A percentile compares a stretch with the other conserved stretches of the same genome.
Conservation (phyloP, 1,284 basidiomycete species). For the Trametes pubescens region DNA sequence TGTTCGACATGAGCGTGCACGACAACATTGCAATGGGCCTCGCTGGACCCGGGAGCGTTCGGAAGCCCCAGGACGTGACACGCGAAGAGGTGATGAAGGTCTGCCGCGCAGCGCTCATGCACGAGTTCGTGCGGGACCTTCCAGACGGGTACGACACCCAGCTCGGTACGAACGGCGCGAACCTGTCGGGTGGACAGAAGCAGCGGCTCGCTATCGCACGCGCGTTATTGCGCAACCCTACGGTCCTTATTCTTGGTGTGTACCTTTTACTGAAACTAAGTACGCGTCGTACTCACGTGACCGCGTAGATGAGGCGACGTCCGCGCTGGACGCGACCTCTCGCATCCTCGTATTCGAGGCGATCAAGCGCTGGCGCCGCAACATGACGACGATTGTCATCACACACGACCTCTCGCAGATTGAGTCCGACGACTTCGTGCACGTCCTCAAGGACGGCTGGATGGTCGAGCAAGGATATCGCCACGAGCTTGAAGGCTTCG, state of each 20-base stretch:
- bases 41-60: slow-evolving; percentile 56
- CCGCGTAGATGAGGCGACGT: slow-evolving; percentile 90
- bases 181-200: slow-evolving; percentile 91
- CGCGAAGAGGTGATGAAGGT: slow-evolving; percentile 82
- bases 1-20: slow-evolving; percentile 85
- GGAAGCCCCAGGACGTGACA: slow-evolving; percentile 57
- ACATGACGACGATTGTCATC: slow-evolving; percentile 94
- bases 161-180: slow-evolving; percentile 78
- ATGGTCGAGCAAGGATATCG: slow-evolving; percentile 94
- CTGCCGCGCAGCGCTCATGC: slow-evolving; percentile 86
- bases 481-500: slow-evolving; percentile 68
- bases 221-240: slow-evolving; percentile 87
- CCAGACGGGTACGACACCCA: slow-evolving; percentile 91
- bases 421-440: slow-evolving; percentile 82
- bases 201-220: slow-evolving; percentile 94
- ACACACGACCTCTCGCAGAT: slow-evolving; percentile 96
- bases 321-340: slow-evolving; percentile 91
- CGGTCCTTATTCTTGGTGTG: slow-evolving; percentile 90
- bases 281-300: slow-evolving; percentile 3
- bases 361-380: slow-evolving; percentile 82
- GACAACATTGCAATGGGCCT: slow-evolving; percentile 91
- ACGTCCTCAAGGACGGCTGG: slow-evolving; percentile 85
- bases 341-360: slow-evolving; percentile 91
- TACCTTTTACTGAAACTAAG: slow-evolving; percentile 30
- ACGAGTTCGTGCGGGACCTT: slow-evolving; percentile 86